Base-by-base conservation (phyloP, 192 early-diverging fungal genomes). In the Coemansia brasiliensis region DNA sequence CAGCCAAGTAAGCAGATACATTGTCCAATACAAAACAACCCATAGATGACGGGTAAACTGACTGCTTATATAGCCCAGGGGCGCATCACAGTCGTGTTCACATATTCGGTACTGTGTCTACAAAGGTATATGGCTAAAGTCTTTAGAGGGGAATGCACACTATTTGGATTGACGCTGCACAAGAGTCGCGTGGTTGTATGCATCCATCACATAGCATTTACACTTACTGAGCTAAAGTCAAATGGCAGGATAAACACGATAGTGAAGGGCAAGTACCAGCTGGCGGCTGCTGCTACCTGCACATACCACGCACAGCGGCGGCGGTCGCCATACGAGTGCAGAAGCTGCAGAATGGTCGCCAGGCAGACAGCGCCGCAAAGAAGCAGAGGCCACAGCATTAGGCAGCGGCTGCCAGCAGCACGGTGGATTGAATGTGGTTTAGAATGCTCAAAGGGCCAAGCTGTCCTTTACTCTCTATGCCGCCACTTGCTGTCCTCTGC, bases 181-280 rank as follows among this genome's bases (percentile, higher is more conserved):
- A 52, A 26, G 21, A 50, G 48, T 35, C 6, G 32, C 6, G 32
- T 35, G 32, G 32, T 35, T 35, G 32, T 7, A n/a, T n/a, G n/a
- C n/a, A 10, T 7, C 10, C 32, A 35, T 35, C 32, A 29, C 6
- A 29, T 6, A 29, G 27, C 27, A 29, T 29, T 11, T 46, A 9
- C 22, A 66, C 58, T 69, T 76, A 79, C 75, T 57, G 90, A 92
- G 41, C 90, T 85, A 21, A 96, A 82, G 74, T 95, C 95, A 39
- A 98, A 79, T 2, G 94, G 93, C 38, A 98, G 80, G 18, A 98
- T 85, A 24, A 98, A 73, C 11, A 94, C 84, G 54, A 96, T 92
- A 60, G 91, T 86, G 78, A 98, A 93, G 8, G 95, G 92, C 56
- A 94, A 86, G 63, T 89, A 90, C 90, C 91, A 96, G 39, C 90